Evolutionary conservation across 202 grass and related monocot species (phyloP), one percentile per base, ranked within the genome.

Genomic region (Zoysia matrella): DNA sequence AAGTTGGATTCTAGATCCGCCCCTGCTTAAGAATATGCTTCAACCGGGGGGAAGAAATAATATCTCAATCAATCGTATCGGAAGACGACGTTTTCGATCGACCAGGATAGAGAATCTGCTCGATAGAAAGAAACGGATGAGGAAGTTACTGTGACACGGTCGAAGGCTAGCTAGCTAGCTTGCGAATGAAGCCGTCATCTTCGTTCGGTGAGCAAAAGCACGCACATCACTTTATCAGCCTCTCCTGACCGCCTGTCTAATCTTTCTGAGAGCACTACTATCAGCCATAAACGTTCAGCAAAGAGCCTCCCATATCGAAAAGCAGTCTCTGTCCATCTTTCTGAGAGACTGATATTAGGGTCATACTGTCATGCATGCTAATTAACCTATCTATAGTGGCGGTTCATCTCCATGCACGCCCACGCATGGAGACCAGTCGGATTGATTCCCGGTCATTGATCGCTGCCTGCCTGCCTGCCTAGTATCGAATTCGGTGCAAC

Each of bases 101-200:
- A 69, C 53, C 55, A 73, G 64, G 7, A 30, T 3, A 39, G 60
- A 11, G 65, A 57, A 72, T 68, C 52, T 72, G 42, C 42, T 14
- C 49, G 65, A 47, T 10, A 14, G 65, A 18, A 76, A 81, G 53
- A 57, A 61, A 67, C 60, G 61, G 5, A 10, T 2, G 66, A 22
- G 13, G 42, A 56, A 64, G n/a, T 44, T 76, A 62, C 30, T 69
- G 42, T 73, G 72, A 44, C 50, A 80, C 56, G 60, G 5, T 22
- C 56, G 5, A 69, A 15, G 56, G 40, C 78, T 30, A 30, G 22
- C 22, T 30, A 30, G 22, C 22, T 30, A 45, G 52, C 82, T 73
- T 89, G 67, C 73, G 48, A 36, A 77, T 68, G 78, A 89, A 85
- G 87, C 57, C 81, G 81, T 78, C 81, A 14, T 16, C 18, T 8